Base-by-base conservation (phyloP, 225 moss, liverwort and hornwort genomes). In the Pseudisothecium myosuroides region DNA sequence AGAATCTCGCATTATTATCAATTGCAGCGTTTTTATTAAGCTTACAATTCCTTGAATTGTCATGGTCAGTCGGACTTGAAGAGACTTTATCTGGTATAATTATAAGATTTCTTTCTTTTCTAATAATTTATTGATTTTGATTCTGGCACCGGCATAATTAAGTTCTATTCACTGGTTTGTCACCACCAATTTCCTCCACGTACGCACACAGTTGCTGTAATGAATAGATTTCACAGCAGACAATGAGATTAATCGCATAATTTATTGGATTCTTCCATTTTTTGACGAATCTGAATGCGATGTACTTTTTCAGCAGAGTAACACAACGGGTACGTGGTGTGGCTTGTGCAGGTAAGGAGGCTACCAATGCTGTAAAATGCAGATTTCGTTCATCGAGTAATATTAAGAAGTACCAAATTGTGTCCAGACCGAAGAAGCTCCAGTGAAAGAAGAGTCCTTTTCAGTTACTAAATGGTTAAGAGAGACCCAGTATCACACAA, bases 391-490 rank as follows among this genome's bases (percentile, higher is more conserved):
- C 56, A 56, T 39, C 76, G 55, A 68, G 39, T 19, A 36, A 29
- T 20, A n/a, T 21, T 39, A 26, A 6, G 45, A 63, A 61, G 63
- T 47, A 55, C 68, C 83, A 28, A 68, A 39, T 83, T 54, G 39
- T 37, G 39, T 83, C 54, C 6, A 82, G 73, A 31, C 49, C 26
- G 66, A 49, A 85, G 66, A 58, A 65, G 26, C 39, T 85, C 31
- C 59, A 60, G 59, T 28, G 77, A 36, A 39, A 75, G 61, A 79
- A 75, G 74, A 75, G 65, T n/a, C 63, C 62, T 47, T 78, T 52
- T 83, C 71, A 64, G 22, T 23, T 59, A 56, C 79, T 91, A 89
- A 84, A 91, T 91, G 91, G 66, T 91, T 84, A 86, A 66, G 69
- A 89, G 89, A 73, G 66, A 80, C 79, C 34, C 79, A 32, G 84